A percentile compares a stretch with the other conserved stretches of the same genome.
Conservation (phyloP, 179 eudicot species). For the Heliamphora ciliata region DNA sequence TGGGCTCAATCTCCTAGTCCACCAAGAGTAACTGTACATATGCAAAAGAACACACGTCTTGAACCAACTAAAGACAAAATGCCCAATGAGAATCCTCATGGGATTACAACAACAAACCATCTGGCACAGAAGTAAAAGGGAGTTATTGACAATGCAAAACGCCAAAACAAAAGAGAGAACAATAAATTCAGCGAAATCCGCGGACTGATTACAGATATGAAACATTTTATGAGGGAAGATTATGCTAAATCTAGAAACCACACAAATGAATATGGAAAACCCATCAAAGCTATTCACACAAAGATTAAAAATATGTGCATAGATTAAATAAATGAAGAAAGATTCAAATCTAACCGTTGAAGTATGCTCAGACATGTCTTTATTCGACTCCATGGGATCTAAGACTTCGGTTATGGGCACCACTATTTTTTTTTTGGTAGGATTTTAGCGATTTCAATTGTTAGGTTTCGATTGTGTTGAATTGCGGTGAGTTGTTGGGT, state of each 20-base stretch:
- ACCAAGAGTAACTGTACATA: not conserved
- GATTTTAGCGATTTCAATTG: not conserved
- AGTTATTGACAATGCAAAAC: not conserved
- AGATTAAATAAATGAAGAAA: not conserved
- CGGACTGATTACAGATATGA: constrained; percentile 6
- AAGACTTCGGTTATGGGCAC: not conserved
- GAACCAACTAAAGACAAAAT: not conserved
- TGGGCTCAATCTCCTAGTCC: not conserved
- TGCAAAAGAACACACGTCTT: not conserved
- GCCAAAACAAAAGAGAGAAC: constrained; percentile 3
- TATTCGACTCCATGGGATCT: not conserved
- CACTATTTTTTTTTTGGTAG: not conserved
- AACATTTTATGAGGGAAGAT: not conserved
- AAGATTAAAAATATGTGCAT: not conserved
- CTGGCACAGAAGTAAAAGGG: constrained; percentile 1
- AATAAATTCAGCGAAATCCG: constrained; percentile 10
- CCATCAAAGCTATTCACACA: not conserved
- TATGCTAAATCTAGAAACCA: not conserved
- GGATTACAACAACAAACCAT: constrained; percentile 12
- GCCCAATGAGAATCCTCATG: not conserved
- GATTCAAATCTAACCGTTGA: constrained; percentile 5
- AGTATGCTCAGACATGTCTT: not conserved
- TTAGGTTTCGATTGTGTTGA: not conserved
- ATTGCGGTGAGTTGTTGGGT: constrained; percentile 3
- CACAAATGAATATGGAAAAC: not conserved